These are phyloP conservation scores for Cryphonectria parasitica DNA, from an alignment of 2,329 filamentous ascomycete species.

Conservation along the genomic window DNA sequence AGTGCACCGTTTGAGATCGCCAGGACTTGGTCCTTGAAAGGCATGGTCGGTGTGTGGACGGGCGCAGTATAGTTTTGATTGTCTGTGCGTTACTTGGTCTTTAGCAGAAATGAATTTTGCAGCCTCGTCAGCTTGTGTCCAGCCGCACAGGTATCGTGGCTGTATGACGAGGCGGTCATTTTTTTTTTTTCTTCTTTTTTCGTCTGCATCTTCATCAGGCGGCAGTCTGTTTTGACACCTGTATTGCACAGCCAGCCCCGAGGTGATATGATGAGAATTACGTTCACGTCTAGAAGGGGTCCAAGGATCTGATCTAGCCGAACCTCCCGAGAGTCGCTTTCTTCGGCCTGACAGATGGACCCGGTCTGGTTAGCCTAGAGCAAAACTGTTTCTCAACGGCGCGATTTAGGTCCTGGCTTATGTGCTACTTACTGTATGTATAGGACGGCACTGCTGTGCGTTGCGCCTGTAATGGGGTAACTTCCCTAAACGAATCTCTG, in stretches of 20 bases:
- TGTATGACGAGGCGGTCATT: background rate
- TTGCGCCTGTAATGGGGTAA: background rate
- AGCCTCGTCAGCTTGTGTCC: constrained; percentile 3
- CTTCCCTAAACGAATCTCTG: background rate
- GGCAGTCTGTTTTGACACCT: background rate
- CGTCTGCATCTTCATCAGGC: background rate
- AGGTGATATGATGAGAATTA: background rate
- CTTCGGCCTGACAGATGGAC: background rate
- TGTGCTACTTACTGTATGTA: background rate
- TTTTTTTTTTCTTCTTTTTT: background rate
- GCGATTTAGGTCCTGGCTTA: background rate
- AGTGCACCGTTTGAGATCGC: background rate
- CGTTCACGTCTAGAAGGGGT: background rate
- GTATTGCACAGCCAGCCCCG: background rate
- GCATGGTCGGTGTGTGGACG: background rate
- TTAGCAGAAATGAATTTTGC: background rate
- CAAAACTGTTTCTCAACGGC: background rate
- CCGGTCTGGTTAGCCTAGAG: background rate
- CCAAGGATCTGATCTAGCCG: background rate
- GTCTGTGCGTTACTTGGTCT: background rate
- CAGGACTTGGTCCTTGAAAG: background rate
- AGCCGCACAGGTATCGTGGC: background rate
- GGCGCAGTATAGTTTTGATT: background rate
- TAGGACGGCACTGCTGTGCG: background rate
- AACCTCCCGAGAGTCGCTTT: background rate